Base-by-base conservation (phyloP, 768 basidiomycete species). In the Chlorophyllum brunneum region DNA sequence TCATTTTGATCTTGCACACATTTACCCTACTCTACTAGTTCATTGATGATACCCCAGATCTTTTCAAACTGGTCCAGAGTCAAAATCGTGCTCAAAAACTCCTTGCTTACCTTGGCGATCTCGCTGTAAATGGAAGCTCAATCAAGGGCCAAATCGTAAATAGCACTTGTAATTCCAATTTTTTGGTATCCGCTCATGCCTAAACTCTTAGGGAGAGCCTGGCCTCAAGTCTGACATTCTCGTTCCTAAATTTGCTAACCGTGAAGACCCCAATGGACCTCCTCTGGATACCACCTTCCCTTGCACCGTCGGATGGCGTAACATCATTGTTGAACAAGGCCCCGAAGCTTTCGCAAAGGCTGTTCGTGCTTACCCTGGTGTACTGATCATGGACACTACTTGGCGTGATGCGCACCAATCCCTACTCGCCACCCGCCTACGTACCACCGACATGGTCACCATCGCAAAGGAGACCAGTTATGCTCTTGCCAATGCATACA, bases 381-480 rank as follows among this genome's bases (percentile, higher is more conserved):
- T 83, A 50, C 80, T 98, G 56, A 95, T 97, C 70, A 93, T 94
- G 92, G 92, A 99, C 71, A 98, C 95, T 24, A 98, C 95, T 1
- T 98, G 97, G 95, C 90, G 97, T 67, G 97, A 99, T 64, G 97
- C 97, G 20, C 97, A 99, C 68, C 97, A 99, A 70, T 97, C 94
- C 24, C 79, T 99, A 30, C 83, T 99, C 51, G 97, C 97, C 40
- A 99, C 97, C 24, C 88, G 97, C 56, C 78, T 99, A 44, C 84
- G 97, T 57, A 98, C 97, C 8, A 84, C 88, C 57, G 97, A 99
- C 65, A 98, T 98, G 84, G 91, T 85, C 59, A 98, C 97, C 72
- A 98, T 99, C 57, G 97, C 97, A 48, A 97, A 91, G 69, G 94
- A 97, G 78, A 98, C 97, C 1, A 92, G 88, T 64, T 88, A 90